These are phyloP conservation scores for Arctium minus DNA, from an alignment of 129 eudicot genomes.

Conservation along the genomic window DNA sequence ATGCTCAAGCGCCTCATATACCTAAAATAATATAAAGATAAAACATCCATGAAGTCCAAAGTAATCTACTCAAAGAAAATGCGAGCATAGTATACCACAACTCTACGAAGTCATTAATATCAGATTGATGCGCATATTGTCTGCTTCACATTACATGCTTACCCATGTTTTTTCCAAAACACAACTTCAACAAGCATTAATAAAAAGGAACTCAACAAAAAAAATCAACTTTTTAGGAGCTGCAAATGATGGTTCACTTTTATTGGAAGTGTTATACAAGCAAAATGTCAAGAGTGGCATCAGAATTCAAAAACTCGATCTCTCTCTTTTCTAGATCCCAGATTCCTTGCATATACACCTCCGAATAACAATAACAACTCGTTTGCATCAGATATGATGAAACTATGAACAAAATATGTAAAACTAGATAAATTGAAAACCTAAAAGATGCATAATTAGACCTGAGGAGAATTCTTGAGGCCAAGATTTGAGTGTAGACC, in stretches of 20 bases:
- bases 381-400: neutral
- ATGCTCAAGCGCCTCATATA: conserved; percentile 98
- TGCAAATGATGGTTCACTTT: neutral
- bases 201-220: neutral
- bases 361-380: neutral
- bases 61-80: neutral
- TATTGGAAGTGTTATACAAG: neutral
- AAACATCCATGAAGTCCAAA: neutral
- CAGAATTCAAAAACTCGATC: neutral
- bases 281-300: neutral
- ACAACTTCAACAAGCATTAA: neutral
- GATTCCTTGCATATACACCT: neutral
- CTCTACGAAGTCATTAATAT: neutral
- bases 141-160: neutral
- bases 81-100: neutral
- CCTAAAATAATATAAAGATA: conserved; percentile 33
- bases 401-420: neutral
- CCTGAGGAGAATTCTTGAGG: conserved; percentile 85
- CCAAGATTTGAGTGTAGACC: conserved; percentile 66
- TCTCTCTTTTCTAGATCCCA: neutral
- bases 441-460: conserved; percentile 1
- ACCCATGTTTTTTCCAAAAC: neutral
- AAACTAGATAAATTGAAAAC: neutral
- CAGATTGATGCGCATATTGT: neutral
- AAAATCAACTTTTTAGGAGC: neutral